These are phyloP conservation scores for Boletus pseudopeckii DNA, from an alignment of 768 basidiomycete species.

Conservation along the genomic window DNA sequence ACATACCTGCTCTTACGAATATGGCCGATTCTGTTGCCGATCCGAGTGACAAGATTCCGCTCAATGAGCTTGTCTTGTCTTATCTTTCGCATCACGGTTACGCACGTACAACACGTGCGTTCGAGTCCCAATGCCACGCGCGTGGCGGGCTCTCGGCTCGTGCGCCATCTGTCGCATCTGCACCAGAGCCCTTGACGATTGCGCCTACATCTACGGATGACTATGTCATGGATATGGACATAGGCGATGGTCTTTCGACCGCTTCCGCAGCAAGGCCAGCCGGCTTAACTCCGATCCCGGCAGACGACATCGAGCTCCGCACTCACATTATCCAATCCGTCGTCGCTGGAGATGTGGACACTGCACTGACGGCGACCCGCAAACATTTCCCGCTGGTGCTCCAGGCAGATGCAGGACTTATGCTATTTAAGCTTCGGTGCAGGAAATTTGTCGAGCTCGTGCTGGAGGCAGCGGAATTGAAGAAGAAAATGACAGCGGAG, in stretches of 20 bases:
- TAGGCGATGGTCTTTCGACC: constrained; percentile 20
- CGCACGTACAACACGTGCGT: constrained; percentile 62
- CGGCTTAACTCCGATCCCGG: constrained; percentile 25
- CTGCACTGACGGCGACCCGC: constrained; percentile 55
- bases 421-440: constrained; percentile 80
- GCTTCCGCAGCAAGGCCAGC: constrained; percentile 10
- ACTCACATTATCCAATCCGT: constrained; percentile 71
- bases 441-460: constrained; percentile 84
- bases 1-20: constrained; percentile 2
- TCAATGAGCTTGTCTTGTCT: constrained; percentile 71
- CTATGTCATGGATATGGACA: constrained; percentile 50
- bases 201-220: constrained; percentile 25
- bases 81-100: constrained; percentile 88
- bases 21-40: constrained; percentile 30
- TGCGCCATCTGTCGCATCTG: constrained; percentile 1
- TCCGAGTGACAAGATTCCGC: constrained; percentile 52
- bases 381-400: constrained; percentile 62
- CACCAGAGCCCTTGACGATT: background rate
- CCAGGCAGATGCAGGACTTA: constrained; percentile 60
- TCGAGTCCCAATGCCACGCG: constrained; percentile 48
- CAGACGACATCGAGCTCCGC: constrained; percentile 60
- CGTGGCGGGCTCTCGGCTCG: constrained; percentile 24
- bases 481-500: constrained; percentile 54
- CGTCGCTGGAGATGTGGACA: constrained; percentile 65
- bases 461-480: constrained; percentile 64